Evolutionary conservation across 371 early-diverging fungal species (phyloP).

Genomic region (Mortierella sp.): DNA sequence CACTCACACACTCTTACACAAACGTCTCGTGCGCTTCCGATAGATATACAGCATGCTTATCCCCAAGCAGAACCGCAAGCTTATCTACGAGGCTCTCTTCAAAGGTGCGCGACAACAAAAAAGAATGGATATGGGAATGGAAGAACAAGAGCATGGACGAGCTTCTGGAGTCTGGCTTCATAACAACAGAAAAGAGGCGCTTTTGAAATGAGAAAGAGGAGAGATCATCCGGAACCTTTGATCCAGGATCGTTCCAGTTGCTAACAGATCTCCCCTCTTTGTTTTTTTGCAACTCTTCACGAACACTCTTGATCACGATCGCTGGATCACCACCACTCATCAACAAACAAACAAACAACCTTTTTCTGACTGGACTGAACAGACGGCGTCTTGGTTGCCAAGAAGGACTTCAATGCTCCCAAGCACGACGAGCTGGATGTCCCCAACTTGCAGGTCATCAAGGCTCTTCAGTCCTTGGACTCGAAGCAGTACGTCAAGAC

Average conservation of each 20-base stretch:
- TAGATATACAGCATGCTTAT: conserved; percentile 88
- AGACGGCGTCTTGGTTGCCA: conserved; percentile 98
- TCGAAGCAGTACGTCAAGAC: conserved; percentile 96
- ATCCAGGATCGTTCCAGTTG: conserved; percentile 1
- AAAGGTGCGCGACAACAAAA: conserved; percentile 64
- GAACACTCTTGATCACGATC: background rate
- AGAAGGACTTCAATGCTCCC: conserved; percentile 97
- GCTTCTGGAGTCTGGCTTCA: background rate
- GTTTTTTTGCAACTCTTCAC: background rate
- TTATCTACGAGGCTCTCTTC: conserved; percentile 93
- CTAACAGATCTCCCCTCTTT: background rate
- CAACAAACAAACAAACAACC: background rate
- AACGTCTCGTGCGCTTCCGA: background rate
- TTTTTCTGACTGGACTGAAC: conserved; percentile 7
- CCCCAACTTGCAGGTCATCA: conserved; percentile 98
- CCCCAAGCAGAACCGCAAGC: conserved; percentile 95
- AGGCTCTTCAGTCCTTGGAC: conserved; percentile 95
- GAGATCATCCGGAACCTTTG: conserved; percentile 19
- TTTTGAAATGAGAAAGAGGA: background rate
- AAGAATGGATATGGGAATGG: too few species aligned
- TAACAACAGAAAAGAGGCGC: too few species aligned
- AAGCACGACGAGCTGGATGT: conserved; percentile 95
- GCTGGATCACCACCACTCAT: background rate
- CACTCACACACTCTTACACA: background rate
- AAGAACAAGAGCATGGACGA: background rate